A percentile compares a stretch with the other conserved stretches of the same genome.
Conservation (phyloP, 148 eudicot species). For the Silene uniflora region DNA sequence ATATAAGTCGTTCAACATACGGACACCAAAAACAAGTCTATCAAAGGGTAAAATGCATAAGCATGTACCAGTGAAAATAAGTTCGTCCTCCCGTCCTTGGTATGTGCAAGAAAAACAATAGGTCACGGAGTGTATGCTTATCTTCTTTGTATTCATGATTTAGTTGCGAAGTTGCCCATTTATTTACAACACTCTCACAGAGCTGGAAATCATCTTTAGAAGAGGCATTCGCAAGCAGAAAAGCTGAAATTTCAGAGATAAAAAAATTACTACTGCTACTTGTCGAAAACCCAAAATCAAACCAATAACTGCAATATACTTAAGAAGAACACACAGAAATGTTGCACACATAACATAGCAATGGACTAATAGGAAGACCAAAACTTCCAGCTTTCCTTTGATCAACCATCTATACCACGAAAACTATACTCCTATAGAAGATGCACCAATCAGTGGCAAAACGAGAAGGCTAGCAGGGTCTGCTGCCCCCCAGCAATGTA, state of each 20-base stretch:
- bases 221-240: constrained; percentile 20
- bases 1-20: not conserved
- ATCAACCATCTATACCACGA: not conserved
- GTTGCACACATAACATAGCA: not conserved
- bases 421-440: not conserved
- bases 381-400: too few species aligned
- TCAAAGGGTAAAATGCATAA: not conserved
- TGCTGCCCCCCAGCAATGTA: too few species aligned
- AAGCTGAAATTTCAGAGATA: constrained; percentile 20
- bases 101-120: constrained; percentile 84
- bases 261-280: not conserved
- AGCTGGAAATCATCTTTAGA: constrained; percentile 42
- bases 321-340: not conserved
- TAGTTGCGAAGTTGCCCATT: constrained; percentile 65
- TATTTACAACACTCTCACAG: constrained; percentile 56
- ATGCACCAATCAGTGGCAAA: too few species aligned
- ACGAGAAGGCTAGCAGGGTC: too few species aligned
- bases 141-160: constrained; percentile 55
- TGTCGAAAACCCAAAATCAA: not conserved
- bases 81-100: constrained; percentile 96
- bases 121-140: constrained; percentile 58
- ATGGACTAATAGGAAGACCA: too few species aligned
- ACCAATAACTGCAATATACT: not conserved
- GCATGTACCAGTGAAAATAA: constrained; percentile 70
- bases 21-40: not conserved